These are phyloP conservation scores for Acrocalymma vagum DNA, from an alignment of 2,329 filamentous ascomycete species.

Conservation along the genomic window DNA sequence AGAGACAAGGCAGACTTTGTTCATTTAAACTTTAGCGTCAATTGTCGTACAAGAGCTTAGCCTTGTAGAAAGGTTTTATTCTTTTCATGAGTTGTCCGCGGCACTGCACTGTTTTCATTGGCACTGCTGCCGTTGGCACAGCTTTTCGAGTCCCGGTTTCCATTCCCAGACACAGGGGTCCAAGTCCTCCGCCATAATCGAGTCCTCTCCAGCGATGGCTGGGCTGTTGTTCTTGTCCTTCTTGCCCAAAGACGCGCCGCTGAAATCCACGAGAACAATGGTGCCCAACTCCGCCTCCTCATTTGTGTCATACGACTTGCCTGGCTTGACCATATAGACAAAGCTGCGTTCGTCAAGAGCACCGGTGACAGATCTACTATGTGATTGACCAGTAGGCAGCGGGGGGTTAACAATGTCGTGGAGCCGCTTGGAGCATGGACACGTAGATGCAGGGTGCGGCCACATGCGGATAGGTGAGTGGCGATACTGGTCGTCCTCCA, in stretches of 20 bases:
- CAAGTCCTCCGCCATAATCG: constrained; percentile 7
- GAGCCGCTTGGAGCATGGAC: constrained; percentile 35
- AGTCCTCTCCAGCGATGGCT: neutral
- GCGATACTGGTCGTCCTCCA: constrained; percentile 28
- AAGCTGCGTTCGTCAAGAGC: constrained; percentile 41
- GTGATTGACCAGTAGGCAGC: constrained; percentile 11
- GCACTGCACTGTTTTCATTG: too few relatives aligned
- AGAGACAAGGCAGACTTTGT: too few relatives aligned
- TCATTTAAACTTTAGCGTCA: too few relatives aligned
- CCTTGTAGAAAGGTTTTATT: too few relatives aligned
- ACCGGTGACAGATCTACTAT: constrained; percentile 32
- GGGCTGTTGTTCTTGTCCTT: neutral
- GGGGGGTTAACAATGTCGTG: constrained; percentile 44
- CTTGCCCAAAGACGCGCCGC: constrained; percentile 5
- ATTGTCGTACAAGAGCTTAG: too few relatives aligned
- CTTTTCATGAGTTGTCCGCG: too few relatives aligned
- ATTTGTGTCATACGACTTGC: constrained; percentile 24
- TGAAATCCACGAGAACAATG: constrained; percentile 45
- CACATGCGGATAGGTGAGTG: constrained; percentile 43
- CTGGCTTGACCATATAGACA: constrained; percentile 43
- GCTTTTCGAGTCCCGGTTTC: constrained; percentile 11
- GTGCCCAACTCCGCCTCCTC: constrained; percentile 31
- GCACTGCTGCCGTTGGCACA: too few relatives aligned
- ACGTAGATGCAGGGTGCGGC: constrained; percentile 38
- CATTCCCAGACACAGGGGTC: constrained; percentile 17